Percentiles rank a stretch among this genome's conserved stretches.
These are phyloP conservation scores for Phytophthora pisi DNA, from an alignment of 352 stramenopile species.

Conservation along the genomic window DNA sequence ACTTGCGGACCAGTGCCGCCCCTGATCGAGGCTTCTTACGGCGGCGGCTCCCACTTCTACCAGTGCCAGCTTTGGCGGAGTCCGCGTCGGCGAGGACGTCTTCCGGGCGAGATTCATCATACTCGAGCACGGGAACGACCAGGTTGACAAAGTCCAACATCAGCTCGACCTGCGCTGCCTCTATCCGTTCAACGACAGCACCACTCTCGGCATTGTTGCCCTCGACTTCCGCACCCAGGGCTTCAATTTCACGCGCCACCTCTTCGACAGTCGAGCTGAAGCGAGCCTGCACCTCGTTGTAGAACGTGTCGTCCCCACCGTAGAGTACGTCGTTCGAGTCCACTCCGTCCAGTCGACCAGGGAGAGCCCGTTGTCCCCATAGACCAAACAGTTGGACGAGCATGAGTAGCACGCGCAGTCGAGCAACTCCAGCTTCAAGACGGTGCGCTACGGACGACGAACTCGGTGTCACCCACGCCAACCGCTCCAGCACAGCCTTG, in stretches of 20 bases:
- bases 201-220: not conserved
- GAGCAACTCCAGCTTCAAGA: slow-evolving; percentile 24
- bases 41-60: slow-evolving; percentile 20
- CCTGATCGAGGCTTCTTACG: slow-evolving; percentile 40
- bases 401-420: slow-evolving; percentile 49
- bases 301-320: slow-evolving; percentile 61
- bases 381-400: slow-evolving; percentile 63
- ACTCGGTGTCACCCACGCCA: slow-evolving; percentile 23
- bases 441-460: slow-evolving; percentile 19
- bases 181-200: not conserved
- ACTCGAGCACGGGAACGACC: slow-evolving; percentile 42
- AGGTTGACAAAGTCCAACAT: slow-evolving; percentile 74
- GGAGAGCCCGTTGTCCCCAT: slow-evolving; percentile 60
- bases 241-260: slow-evolving; percentile 55
- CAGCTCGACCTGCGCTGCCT: slow-evolving; percentile 48
- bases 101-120: slow-evolving; percentile 29
- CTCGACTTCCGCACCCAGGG: slow-evolving; percentile 14
- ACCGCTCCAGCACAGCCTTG: slow-evolving; percentile 70
- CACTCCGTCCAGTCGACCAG: slow-evolving; percentile 47
- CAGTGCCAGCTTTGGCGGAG: not conserved
- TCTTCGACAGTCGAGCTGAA: slow-evolving; percentile 66
- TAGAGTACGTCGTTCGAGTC: slow-evolving; percentile 91
- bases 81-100: not conserved
- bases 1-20: slow-evolving; percentile 51
- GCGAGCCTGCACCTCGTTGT: slow-evolving; percentile 45